Evolutionary conservation across 257 asterid genomes (phyloP).

Genomic region (Linderniella brevidens): DNA sequence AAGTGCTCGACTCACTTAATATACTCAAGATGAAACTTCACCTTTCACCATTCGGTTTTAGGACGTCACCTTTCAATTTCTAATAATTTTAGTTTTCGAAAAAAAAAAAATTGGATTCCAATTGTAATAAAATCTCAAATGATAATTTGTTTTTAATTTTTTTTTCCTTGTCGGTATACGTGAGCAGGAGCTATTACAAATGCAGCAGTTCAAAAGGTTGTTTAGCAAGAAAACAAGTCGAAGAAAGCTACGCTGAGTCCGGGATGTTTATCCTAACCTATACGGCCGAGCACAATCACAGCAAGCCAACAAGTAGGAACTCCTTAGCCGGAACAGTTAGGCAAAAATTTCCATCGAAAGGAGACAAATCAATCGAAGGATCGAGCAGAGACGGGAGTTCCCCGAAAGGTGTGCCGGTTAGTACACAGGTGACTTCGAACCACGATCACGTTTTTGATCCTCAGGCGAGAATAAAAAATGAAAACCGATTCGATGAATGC

Average conservation of each 20-base stretch:
- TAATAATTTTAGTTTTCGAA: not conserved
- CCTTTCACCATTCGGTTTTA: too few relatives aligned
- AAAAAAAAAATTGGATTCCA: too few relatives aligned
- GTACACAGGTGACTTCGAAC: too few relatives aligned
- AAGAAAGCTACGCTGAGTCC: constrained; percentile 58
- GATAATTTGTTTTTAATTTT: not conserved
- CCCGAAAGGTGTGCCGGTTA: too few relatives aligned
- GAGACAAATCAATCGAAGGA: not conserved
- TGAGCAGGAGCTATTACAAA: constrained; percentile 74
- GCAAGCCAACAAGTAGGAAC: constrained; percentile 69
- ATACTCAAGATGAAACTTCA: too few relatives aligned
- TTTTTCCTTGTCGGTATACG: constrained; percentile 13
- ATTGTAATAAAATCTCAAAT: not conserved
- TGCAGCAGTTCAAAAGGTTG: constrained; percentile 94
- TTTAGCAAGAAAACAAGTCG: constrained; percentile 85
- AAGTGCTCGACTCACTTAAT: too few relatives aligned
- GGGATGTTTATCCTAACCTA: constrained; percentile 54
- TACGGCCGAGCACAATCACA: constrained; percentile 81
- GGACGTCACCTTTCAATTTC: too few relatives aligned
- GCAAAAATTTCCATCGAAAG: constrained; percentile 41
- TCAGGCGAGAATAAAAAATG: constrained; percentile 9
- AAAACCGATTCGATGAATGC: too few relatives aligned
- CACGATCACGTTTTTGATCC: too few relatives aligned
- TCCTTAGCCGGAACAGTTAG: constrained; percentile 81
- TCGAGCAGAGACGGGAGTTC: not conserved